Base-by-base conservation (phyloP, 257 asterid species). In the Paraleonurus japonicus region DNA sequence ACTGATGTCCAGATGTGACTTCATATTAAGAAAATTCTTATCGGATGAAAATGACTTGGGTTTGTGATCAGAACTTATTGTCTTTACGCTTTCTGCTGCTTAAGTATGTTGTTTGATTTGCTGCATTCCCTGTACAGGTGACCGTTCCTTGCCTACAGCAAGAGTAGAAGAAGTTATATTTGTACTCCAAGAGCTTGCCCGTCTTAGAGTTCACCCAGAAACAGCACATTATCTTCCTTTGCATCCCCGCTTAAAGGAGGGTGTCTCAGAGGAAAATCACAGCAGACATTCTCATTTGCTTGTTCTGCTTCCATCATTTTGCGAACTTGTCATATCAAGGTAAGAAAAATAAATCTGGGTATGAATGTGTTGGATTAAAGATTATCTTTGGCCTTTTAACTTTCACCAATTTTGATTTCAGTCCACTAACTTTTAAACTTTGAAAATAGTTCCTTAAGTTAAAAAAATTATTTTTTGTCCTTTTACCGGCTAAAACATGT, bases 251-350 rank as follows among this genome's bases (percentile, higher is more conserved):
- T 84, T 95, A 28, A 85, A 73, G 84, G 86, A 78, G 71, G 87
- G 84, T 70, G 30, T 83, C 53, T 64, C 71, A 27, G 79, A 65
- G 68, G 88, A 79, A 53, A 79, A 73, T 67, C 71, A 30, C 60
- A 82, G 74, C 68, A 81, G 84, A 50, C 89, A 88, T 28, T 75
- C 95, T 7, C 99, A 95, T 84, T 85, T 95, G 81, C 84, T 95
- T 79, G 89, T 89, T 76, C 85, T 95, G 70, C 84, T 91, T 64
- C 94, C 99, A 69, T 79, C 98, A 48, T 85, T 95, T 35, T 88
- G 98, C 82, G 99, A 95, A 71, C 99, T 95, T 72, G 98, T 95
- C 64, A 70, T 85, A 73, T 89, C 99, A 74, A 89, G 99, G 99
- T 95, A 88, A 51, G 77, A 54, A 67, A 48, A 61, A n/a, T 66